Evolutionary conservation across 2,329 filamentous ascomycete species (phyloP).

Genomic region (Botryotinia narcissicola): DNA sequence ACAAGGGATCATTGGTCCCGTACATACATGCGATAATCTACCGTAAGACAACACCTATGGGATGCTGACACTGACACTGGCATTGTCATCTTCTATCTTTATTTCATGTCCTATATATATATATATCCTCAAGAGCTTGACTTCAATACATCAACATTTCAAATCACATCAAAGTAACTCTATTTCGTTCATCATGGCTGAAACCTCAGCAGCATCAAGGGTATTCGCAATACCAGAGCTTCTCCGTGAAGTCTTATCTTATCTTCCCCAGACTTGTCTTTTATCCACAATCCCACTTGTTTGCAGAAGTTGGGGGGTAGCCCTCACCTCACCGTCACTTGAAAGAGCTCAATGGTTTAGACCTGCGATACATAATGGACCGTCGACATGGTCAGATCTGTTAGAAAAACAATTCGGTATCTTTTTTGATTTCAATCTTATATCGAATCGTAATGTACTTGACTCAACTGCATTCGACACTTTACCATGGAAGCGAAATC

Average conservation of each 20-base stretch:
- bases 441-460: background rate
- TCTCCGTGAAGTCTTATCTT: slow-evolving; percentile 13
- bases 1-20: background rate
- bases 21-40: background rate
- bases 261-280: slow-evolving; percentile 16
- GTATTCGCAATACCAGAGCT: slow-evolving; percentile 18
- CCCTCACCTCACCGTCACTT: slow-evolving; percentile 12
- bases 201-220: slow-evolving; percentile 2
- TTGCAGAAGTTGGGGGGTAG: slow-evolving; percentile 11
- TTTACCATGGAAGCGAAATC: slow-evolving; percentile 14
- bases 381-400: slow-evolving; percentile 13
- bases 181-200: background rate
- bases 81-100: background rate
- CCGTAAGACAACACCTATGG: too few relatives aligned
- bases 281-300: background rate
- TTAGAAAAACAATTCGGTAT: slow-evolving; percentile 9
- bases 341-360: slow-evolving; percentile 14
- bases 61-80: background rate
- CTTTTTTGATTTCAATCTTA: slow-evolving; percentile 7
- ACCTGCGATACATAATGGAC: background rate
- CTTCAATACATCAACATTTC: background rate
- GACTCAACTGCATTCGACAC: background rate
- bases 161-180: background rate
- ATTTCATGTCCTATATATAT: background rate
- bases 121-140: background rate